phyloP scores from a whole-genome alignment of 192 early-diverging fungal genomes.

The Podila horticola region DNA sequence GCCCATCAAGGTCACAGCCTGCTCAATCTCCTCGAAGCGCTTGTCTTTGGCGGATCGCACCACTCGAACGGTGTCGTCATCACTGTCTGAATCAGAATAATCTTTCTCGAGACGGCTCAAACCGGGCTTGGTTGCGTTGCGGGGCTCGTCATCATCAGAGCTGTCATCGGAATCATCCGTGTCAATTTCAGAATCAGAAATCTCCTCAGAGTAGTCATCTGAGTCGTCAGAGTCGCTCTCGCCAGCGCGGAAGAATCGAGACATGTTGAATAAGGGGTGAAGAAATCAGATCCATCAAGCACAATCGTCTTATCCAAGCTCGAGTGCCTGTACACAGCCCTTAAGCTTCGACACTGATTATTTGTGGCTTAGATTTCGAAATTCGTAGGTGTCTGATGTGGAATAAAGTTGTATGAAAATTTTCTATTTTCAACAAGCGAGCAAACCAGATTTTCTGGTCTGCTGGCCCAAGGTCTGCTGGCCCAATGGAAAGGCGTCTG shows the following conservation, averaged over 20 bases:
- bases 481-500: too few species aligned
- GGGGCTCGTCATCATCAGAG: slow-evolving; percentile 60
- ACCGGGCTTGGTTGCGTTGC: slow-evolving; percentile 25
- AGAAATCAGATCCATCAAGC: background rate
- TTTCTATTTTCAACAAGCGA: too few species aligned
- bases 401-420: too few species aligned
- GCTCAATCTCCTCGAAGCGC: slow-evolving; percentile 85
- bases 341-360: too few species aligned
- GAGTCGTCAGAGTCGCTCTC: slow-evolving; percentile 76
- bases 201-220: slow-evolving; percentile 64
- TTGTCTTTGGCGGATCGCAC: slow-evolving; percentile 89
- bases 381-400: too few species aligned
- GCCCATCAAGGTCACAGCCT: slow-evolving; percentile 68
- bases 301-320: too few species aligned
- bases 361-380: too few species aligned
- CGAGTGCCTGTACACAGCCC: too few species aligned
- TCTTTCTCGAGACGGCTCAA: slow-evolving; percentile 44
- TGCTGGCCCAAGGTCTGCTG: too few species aligned
- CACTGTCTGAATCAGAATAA: slow-evolving; percentile 65
- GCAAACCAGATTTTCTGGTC: too few species aligned
- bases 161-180: slow-evolving; percentile 53
- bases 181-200: slow-evolving; percentile 38
- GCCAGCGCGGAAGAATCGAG: slow-evolving; percentile 87
- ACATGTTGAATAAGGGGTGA: slow-evolving; percentile 60
- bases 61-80: slow-evolving; percentile 78